Evolutionary conservation across 257 asterid species (phyloP), one percentile per base, ranked within the genome.

Genomic region (Solanum sejunctum): DNA sequence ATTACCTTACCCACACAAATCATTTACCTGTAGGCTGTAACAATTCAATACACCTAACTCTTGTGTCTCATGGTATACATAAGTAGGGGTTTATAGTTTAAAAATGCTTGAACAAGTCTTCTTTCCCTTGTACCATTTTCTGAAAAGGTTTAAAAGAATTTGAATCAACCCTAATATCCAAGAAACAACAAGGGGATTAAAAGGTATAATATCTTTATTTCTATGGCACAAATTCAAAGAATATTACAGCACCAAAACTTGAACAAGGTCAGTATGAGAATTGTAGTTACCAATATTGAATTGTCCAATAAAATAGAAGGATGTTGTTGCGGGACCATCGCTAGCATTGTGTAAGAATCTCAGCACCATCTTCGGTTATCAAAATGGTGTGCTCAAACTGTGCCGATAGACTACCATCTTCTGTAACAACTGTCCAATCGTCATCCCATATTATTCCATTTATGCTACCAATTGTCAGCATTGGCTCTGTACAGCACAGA

Each of bases 341-440:
- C 64, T 87, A 96, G 82, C 95, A 95, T 70, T 88, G 93, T 26
- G 98, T 96, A 12, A 96, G 92, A 83, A 93, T 93, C 93, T 96
- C 97, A 1, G 94, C 96, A 39, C 98, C 99, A 84, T 93, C 92
- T 20, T 89, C 67, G 7, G 98, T 96, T 71, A 95, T 92, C 84
- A 96, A 90, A 88, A 96, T 86, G 91, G 98, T 95, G 89, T 96
- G 99, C 84, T 96, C 99, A 83, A 95, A 96, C 84, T 96, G 99
- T 88, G 99, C 98, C 20, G 99, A 95, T 58, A 96, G 93, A 92
- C 98, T 91, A n/a, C 96, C 98, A 84, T 96, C 98, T 85, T 89
- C 95, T 3, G 98, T 96, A 51, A 95, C 97, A 20, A 95, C 98
- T 1, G 99, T 94, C 99, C 99, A 96, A 71, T 95, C 84, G 64